Evolutionary conservation across 345 rosid species (phyloP).

Genomic region (Rhodamnia argentea): DNA sequence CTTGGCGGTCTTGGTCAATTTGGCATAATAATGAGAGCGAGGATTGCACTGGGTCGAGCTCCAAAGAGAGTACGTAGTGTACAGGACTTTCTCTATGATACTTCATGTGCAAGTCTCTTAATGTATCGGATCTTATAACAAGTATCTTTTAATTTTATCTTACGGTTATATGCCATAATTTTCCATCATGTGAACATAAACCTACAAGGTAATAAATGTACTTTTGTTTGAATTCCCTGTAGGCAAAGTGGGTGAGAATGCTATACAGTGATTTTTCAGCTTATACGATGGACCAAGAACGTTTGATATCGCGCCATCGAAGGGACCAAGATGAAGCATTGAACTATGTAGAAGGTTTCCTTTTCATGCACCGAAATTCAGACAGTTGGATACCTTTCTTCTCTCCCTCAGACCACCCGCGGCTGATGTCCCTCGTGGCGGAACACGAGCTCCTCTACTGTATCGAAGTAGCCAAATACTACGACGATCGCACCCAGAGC

Average conservation of each 20-base stretch:
- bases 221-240: neutral
- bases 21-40: conserved; percentile 33
- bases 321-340: neutral
- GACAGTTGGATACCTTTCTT: neutral
- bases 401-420: neutral
- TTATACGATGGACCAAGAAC: conserved; percentile 9
- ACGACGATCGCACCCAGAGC: neutral
- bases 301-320: neutral
- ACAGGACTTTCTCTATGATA: neutral
- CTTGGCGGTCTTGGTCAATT: conserved; percentile 38
- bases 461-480: conserved; percentile 3
- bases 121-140: neutral
- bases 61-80: conserved; percentile 7
- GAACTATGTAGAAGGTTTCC: conserved; percentile 3
- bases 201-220: neutral
- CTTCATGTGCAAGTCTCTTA: neutral
- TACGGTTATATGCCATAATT: neutral
- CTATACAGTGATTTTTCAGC: neutral
- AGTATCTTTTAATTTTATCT: neutral
- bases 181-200: neutral
- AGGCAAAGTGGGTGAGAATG: conserved; percentile 10
- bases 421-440: neutral
- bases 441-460: conserved; percentile 1
- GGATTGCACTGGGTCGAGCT: conserved; percentile 20
- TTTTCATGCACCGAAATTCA: neutral